These are phyloP conservation scores for Populus alba DNA, from an alignment of 345 rosid species.

Conservation along the genomic window DNA sequence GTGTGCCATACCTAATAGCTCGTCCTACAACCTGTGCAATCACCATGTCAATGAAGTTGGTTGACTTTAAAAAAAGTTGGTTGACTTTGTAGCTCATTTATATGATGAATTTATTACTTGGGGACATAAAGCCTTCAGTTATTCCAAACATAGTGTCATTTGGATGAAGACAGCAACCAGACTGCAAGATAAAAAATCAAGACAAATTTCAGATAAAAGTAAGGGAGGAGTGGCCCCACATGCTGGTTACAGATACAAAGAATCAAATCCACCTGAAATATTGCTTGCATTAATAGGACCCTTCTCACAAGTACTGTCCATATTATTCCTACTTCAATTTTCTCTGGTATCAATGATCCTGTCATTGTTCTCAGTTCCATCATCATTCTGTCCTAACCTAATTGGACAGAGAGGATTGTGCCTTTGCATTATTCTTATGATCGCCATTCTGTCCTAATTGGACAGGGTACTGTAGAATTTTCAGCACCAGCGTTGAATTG, in stretches of 20 bases:
- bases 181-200: not conserved
- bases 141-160: not conserved
- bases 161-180: not conserved
- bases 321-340: conserved; percentile 25
- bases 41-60: not conserved
- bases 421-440: conserved; percentile 18
- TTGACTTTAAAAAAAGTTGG: not conserved
- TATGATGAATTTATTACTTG: not conserved
- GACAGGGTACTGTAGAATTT: conserved; percentile 19
- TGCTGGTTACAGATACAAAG: conserved; percentile 31
- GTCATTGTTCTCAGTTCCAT: conserved; percentile 16
- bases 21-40: not conserved
- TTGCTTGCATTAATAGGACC: conserved; percentile 72
- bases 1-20: not conserved
- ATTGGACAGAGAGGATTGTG: conserved; percentile 7
- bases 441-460: not conserved
- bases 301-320: conserved; percentile 44
- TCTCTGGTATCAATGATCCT: conserved; percentile 18
- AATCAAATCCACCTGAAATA: conserved; percentile 72
- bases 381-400: conserved; percentile 26
- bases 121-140: not conserved
- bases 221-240: not conserved
- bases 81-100: not conserved
- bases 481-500: conserved; percentile 21
- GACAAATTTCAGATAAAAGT: not conserved